Evolutionary conservation across 192 early-diverging fungal genomes (phyloP).

Genomic region (Coemansia erecta): DNA sequence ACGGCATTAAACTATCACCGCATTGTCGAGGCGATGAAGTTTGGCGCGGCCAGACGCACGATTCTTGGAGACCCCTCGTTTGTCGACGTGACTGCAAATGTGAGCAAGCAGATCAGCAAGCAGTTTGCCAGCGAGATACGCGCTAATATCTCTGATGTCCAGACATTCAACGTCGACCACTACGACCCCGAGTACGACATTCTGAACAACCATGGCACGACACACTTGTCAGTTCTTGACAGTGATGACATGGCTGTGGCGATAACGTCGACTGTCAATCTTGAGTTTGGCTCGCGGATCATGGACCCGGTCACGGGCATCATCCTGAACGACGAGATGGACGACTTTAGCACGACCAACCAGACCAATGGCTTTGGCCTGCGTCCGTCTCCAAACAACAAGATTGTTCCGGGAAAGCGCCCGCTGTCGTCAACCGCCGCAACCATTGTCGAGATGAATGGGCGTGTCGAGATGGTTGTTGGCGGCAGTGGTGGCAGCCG

Average conservation of each 20-base stretch:
- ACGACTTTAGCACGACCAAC: conserved; percentile 86
- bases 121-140: conserved; percentile 64
- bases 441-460: conserved; percentile 38
- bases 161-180: conserved; percentile 66
- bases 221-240: conserved; percentile 83
- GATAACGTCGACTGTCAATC: conserved; percentile 86
- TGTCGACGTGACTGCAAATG: conserved; percentile 38
- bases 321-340: conserved; percentile 95
- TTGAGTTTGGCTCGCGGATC: conserved; percentile 84
- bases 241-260: conserved; percentile 73
- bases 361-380: conserved; percentile 75
- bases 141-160: conserved; percentile 68
- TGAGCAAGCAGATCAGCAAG: conserved; percentile 67
- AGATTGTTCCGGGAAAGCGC: conserved; percentile 75
- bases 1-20: conserved; percentile 73
- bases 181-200: conserved; percentile 81
- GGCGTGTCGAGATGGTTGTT: conserved; percentile 65
- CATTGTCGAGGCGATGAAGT: conserved; percentile 85
- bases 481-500: conserved; percentile 88
- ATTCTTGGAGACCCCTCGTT: conserved; percentile 81
- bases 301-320: conserved; percentile 85
- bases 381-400: conserved; percentile 80
- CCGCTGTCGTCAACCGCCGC: conserved; percentile 66
- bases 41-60: conserved; percentile 78
- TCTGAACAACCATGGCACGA: conserved; percentile 83